Percentiles rank a stretch among this genome's conserved stretches.
These are phyloP conservation scores for Amanita brunnescens DNA, from an alignment of 768 basidiomycete genomes.

Conservation along the genomic window DNA sequence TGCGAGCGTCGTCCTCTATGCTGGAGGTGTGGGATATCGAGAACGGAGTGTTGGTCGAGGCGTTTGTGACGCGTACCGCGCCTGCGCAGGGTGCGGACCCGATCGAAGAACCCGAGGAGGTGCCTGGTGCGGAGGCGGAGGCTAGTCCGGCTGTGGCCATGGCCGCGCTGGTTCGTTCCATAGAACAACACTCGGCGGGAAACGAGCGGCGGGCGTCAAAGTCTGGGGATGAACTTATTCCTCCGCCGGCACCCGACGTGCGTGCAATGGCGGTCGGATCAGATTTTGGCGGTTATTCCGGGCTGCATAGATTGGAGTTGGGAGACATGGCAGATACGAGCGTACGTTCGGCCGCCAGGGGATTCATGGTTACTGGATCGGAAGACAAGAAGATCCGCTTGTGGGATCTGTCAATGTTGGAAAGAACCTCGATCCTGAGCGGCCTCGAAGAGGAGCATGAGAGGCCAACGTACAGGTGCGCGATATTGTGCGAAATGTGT, in stretches of 20 bases:
- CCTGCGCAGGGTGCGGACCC: slow-evolving; percentile 36
- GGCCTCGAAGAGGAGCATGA: slow-evolving; percentile 72
- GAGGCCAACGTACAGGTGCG: slow-evolving; percentile 68
- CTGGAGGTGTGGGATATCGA: slow-evolving; percentile 95
- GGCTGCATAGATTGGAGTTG: slow-evolving; percentile 42
- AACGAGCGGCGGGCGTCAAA: slow-evolving; percentile 17
- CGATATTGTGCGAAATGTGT: slow-evolving; percentile 8
- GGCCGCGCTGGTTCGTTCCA: slow-evolving; percentile 68
- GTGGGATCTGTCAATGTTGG: slow-evolving; percentile 76
- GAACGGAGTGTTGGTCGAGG: slow-evolving; percentile 69
- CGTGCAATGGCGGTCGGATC: slow-evolving; percentile 62
- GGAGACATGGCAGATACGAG: slow-evolving; percentile 33
- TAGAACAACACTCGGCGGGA: slow-evolving; percentile 28
- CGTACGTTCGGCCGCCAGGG: slow-evolving; percentile 35
- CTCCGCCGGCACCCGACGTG: slow-evolving; percentile 54
- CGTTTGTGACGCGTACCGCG: slow-evolving; percentile 49
- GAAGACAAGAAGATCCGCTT: slow-evolving; percentile 82
- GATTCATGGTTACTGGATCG: slow-evolving; percentile 82
- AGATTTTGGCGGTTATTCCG: slow-evolving; percentile 69
- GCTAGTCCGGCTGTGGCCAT: slow-evolving; percentile 65
- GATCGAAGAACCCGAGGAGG: slow-evolving; percentile 43
- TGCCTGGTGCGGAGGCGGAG: slow-evolving; percentile 47
- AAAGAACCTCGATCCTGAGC: slow-evolving; percentile 71
- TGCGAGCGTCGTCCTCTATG: slow-evolving; percentile 39
- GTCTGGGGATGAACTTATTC: slow-evolving; percentile 26